These are phyloP conservation scores for Pyrenula aspistea DNA, from an alignment of 495 filamentous ascomycete species.

Conservation along the genomic window DNA sequence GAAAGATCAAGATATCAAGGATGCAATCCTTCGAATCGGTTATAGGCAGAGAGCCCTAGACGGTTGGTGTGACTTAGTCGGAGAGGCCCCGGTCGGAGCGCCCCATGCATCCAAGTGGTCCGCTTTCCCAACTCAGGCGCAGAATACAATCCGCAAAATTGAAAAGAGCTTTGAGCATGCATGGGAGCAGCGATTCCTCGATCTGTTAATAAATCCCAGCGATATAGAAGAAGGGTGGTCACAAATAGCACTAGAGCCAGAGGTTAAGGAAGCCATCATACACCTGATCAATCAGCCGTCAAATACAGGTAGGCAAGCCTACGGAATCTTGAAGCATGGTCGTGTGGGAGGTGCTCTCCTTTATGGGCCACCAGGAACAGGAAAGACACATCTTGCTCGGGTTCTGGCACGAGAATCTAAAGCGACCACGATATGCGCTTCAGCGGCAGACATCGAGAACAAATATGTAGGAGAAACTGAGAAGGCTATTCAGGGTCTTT, in stretches of 20 bases:
- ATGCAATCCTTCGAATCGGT: no score
- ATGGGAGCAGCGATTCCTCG: neutral
- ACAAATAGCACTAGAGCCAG: neutral
- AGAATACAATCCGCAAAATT: neutral
- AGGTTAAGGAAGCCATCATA: neutral
- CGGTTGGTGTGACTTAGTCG: neutral
- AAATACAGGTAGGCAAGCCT: neutral
- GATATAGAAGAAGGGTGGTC: neutral
- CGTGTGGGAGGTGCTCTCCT: conserved; percentile 73
- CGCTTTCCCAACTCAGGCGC: neutral
- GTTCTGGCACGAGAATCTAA: conserved; percentile 98
- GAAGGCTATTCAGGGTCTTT: conserved; percentile 98
- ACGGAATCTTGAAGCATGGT: neutral
- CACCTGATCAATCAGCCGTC: neutral
- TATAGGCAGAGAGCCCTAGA: no score
- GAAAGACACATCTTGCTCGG: conserved; percentile 99
- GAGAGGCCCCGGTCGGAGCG: neutral
- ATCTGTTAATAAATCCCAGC: neutral
- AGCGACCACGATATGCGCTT: conserved; percentile 98
- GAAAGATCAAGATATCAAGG: no score
- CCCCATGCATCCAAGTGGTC: neutral
- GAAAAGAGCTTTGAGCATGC: neutral
- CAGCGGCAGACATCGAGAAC: conserved; percentile 92
- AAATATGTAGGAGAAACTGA: conserved; percentile 99
- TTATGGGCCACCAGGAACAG: conserved; percentile 96